Percentiles rank a stretch among this genome's conserved stretches.
Evolutionary conservation across 371 early-diverging fungal genomes (phyloP).

Genomic region (Lichtheimia hyalospora): DNA sequence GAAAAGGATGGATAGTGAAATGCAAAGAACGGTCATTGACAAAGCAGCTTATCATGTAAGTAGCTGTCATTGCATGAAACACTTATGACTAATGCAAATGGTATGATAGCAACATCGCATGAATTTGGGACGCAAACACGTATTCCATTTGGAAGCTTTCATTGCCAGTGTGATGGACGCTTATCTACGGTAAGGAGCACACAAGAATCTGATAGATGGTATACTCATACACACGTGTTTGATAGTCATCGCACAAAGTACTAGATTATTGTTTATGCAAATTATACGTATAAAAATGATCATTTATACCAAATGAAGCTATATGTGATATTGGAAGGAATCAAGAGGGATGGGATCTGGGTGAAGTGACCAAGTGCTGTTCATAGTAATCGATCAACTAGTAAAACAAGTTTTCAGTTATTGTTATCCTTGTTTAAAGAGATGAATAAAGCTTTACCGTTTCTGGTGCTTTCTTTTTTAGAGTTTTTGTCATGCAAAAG

Average conservation of each 20-base stretch:
- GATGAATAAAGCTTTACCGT: not conserved
- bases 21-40: constrained; percentile 68
- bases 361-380: not conserved
- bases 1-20: constrained; percentile 57
- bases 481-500: not conserved
- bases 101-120: constrained; percentile 77
- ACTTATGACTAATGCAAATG: not conserved
- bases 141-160: constrained; percentile 99
- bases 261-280: too few relatives aligned
- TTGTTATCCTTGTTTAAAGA: too few relatives aligned
- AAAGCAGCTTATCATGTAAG: constrained; percentile 82
- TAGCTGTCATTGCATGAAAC: not conserved
- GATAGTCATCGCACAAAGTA: too few relatives aligned
- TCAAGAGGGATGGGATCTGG: too few relatives aligned
- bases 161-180: constrained; percentile 84
- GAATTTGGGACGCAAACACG: constrained; percentile 85
- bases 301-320: too few relatives aligned
- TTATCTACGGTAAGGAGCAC: constrained; percentile 46
- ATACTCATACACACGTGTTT: too few relatives aligned
- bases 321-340: too few relatives aligned
- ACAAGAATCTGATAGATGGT: too few relatives aligned
- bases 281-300: too few relatives aligned
- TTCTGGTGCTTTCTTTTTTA: not conserved
- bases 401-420: too few relatives aligned
- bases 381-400: constrained; percentile 9